phyloP scores from a whole-genome alignment of 768 basidiomycete species.

The Mycena metata region DNA sequence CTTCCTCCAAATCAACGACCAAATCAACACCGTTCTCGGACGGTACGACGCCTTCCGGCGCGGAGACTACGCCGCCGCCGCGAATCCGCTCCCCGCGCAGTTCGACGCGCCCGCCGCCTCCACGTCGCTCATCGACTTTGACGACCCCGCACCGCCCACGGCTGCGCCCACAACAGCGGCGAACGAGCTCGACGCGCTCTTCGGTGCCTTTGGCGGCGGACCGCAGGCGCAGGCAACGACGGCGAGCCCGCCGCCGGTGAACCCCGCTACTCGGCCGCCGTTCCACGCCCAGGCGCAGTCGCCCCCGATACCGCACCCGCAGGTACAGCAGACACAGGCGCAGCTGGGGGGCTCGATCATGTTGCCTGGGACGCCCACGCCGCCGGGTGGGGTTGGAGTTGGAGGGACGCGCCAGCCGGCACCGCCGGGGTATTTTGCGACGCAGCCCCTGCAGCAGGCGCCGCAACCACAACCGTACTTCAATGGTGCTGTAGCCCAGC shows the following conservation, averaged over 20 bases:
- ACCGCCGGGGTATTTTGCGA: constrained; percentile 37
- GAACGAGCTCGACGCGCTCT: constrained; percentile 76
- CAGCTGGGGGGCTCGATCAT: constrained; percentile 54
- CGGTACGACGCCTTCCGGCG: constrained; percentile 95
- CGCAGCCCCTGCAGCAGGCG: constrained; percentile 26
- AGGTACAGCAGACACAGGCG: constrained; percentile 40
- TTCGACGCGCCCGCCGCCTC: constrained; percentile 53
- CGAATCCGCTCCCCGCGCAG: constrained; percentile 78
- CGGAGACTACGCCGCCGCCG: constrained; percentile 83
- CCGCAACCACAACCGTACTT: constrained; percentile 15
- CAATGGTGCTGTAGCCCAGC: constrained; percentile 20
- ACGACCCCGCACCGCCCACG: constrained; percentile 58
- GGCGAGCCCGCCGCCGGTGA: constrained; percentile 37
- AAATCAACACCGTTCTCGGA: constrained; percentile 92
- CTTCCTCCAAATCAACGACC: constrained; percentile 96
- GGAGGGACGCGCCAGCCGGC: constrained; percentile 26
- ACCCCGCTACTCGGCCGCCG: constrained; percentile 42
- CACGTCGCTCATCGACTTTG: constrained; percentile 83
- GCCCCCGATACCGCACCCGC: constrained; percentile 25
- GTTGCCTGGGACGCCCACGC: constrained; percentile 57
- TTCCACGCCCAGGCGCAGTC: constrained; percentile 42
- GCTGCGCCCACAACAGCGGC: constrained; percentile 38
- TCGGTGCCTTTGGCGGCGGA: constrained; percentile 53
- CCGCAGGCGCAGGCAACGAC: too few species aligned
- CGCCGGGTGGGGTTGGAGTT: not conserved